phyloP scores from a whole-genome alignment of 2,329 filamentous ascomycete genomes.

The Diaporthe sp. region DNA sequence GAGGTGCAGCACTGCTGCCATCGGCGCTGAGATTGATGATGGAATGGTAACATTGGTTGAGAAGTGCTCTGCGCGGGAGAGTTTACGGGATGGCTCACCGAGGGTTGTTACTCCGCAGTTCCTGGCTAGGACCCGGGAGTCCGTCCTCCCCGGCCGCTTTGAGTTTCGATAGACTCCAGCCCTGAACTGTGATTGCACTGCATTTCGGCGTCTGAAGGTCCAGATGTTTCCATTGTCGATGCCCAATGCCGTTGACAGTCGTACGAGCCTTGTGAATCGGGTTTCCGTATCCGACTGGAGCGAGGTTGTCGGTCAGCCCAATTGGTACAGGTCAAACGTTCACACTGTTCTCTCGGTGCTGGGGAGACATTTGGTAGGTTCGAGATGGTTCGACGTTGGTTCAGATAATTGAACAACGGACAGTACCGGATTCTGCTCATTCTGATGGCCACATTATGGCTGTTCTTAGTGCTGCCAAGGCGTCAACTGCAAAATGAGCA shows the following conservation, averaged over 20 bases:
- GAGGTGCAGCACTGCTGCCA: neutral
- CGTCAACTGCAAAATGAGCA: neutral
- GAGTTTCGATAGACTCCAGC: conserved; percentile 25
- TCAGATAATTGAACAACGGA: neutral
- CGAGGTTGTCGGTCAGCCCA: conserved; percentile 3
- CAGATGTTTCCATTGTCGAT: conserved; percentile 21
- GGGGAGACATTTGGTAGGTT: neutral
- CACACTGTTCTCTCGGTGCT: neutral
- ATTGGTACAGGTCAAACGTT: neutral
- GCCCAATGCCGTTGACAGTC: conserved; percentile 2
- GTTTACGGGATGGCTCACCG: conserved; percentile 24
- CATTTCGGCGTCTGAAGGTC: neutral
- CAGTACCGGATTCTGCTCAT: neutral
- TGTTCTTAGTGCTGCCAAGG: neutral
- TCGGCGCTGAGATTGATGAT: neutral
- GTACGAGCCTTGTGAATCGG: neutral
- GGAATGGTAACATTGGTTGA: neutral
- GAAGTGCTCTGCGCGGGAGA: neutral
- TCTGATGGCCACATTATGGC: neutral
- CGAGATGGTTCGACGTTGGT: neutral
- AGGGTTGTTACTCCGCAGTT: neutral
- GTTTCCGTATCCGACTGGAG: neutral
- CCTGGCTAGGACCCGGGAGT: neutral
- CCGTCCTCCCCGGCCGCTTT: neutral
- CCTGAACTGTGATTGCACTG: conserved; percentile 12